phyloP scores from a whole-genome alignment of 768 basidiomycete species.

The Punctularia strigosozonata region DNA sequence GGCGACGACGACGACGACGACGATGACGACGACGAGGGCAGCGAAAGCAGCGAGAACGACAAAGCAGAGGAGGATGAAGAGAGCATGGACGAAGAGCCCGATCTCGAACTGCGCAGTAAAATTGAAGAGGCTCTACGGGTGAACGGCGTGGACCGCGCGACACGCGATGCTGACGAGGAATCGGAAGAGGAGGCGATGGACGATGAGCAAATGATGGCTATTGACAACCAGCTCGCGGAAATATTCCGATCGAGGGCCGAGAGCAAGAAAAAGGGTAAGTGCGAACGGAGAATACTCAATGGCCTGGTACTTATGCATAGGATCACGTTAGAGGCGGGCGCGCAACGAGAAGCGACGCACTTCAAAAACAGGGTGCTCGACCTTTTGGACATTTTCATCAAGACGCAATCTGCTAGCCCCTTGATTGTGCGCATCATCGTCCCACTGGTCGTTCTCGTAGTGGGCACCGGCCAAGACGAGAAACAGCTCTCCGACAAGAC shows the following conservation, averaged over 20 bases:
- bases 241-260: conserved; percentile 65
- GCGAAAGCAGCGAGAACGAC: conserved; percentile 21
- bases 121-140: conserved; percentile 51
- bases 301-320: background rate
- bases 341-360: conserved; percentile 82
- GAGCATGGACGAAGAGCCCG: conserved; percentile 37
- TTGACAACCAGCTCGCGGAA: conserved; percentile 85
- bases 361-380: conserved; percentile 96
- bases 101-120: conserved; percentile 55
- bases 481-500: conserved; percentile 86
- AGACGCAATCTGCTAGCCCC: conserved; percentile 65
- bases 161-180: conserved; percentile 44
- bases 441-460: conserved; percentile 68
- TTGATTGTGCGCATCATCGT: conserved; percentile 54
- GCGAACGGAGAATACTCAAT: background rate
- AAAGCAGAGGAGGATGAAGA: conserved; percentile 25
- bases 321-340: conserved; percentile 38
- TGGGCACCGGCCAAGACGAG: conserved; percentile 61
- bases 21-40: conserved; percentile 28
- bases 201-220: conserved; percentile 96
- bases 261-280: conserved; percentile 47
- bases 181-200: conserved; percentile 71
- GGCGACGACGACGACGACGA: conserved; percentile 24
- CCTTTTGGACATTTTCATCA: conserved; percentile 78
- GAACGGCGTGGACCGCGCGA: conserved; percentile 44